Evolutionary conservation across 1,284 basidiomycete species (phyloP), one percentile per base, ranked within the genome.

Genomic region (Earliella scabrosa): DNA sequence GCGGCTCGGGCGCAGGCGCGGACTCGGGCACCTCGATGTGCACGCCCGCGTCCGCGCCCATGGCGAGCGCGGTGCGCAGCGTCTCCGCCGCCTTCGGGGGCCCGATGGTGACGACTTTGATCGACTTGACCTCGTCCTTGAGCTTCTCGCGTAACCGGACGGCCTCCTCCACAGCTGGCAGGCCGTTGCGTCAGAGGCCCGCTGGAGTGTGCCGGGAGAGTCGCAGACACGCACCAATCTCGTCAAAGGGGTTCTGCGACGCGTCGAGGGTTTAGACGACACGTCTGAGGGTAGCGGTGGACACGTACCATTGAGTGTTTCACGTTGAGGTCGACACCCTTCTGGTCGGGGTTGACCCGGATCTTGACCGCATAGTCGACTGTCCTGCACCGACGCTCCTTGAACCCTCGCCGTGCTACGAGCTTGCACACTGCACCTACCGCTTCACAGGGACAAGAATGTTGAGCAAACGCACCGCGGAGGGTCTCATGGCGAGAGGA

Each of bases 251-350:
- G 75, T 97, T 97, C 95, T 97, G 63, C 3, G 13, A 38, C 46
- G n/a, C 23, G 46, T 27, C 24, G 23, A 13, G 11, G 23, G 45
- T 16, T 45, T 2, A 32, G 27, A 2, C 10, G 4, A 20, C 9
- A 16, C 9, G 32, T 16, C 9, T 3, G 3, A 10, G 32, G 11
- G 32, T 34, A 34, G 32, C 9, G 32, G 11, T 13, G 32, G n/a
- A n/a, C n/a, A 65, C 86, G 66, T 65, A 95, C 95, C 95, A 98
- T 97, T 2, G 93, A 96, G 76, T 98, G 95, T 81, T 98, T 98
- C 65, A 97, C 95, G 73, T 90, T 94, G 50, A 90, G 88, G 80
- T 98, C 95, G 45, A 98, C 87, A 18, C 93, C 95, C 50, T 93
- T 96, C 70, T 95, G 91, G 64, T 91, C 87, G 7, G 92, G 84